Percentiles rank a stretch among this genome's conserved stretches.
These are phyloP conservation scores for Pyrenophora graminea DNA, from an alignment of 2,329 filamentous ascomycete species.

Conservation along the genomic window DNA sequence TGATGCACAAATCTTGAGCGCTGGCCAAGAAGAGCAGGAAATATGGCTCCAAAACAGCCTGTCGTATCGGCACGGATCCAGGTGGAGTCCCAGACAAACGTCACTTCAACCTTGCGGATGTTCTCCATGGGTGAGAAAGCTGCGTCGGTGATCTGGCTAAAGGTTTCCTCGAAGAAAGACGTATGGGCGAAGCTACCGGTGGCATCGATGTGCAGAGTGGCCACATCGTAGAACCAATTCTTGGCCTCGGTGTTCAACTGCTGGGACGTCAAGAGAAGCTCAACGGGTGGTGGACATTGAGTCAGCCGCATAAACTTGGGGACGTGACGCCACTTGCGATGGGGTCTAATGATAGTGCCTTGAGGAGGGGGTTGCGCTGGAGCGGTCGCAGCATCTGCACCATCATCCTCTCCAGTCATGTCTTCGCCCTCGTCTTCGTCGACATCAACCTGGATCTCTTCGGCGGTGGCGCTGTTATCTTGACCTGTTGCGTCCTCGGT, in stretches of 20 bases:
- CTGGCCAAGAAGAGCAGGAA: slow-evolving; percentile 32
- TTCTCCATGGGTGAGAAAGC: slow-evolving; percentile 42
- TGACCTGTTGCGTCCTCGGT: too few relatives aligned
- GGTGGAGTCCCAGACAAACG: slow-evolving; percentile 41
- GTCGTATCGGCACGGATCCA: slow-evolving; percentile 33
- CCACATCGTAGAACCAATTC: slow-evolving; percentile 42
- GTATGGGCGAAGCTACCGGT: slow-evolving; percentile 42
- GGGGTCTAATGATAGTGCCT: slow-evolving; percentile 18
- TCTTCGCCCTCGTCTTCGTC: slow-evolving; percentile 8
- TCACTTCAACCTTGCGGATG: slow-evolving; percentile 39
- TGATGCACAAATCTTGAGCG: slow-evolving; percentile 29
- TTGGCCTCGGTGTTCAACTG: slow-evolving; percentile 36
- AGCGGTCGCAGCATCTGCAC: slow-evolving; percentile 3
- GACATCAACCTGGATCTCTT: background rate
- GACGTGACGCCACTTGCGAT: slow-evolving; percentile 41
- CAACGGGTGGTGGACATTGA: slow-evolving; percentile 35
- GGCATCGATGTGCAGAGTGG: slow-evolving; percentile 35
- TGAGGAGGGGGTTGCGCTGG: slow-evolving; percentile 7
- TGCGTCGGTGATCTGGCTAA: slow-evolving; percentile 34
- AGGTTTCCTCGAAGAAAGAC: slow-evolving; percentile 38
- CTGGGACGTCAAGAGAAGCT: slow-evolving; percentile 37
- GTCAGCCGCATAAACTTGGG: slow-evolving; percentile 41
- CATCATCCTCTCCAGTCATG: slow-evolving; percentile 3
- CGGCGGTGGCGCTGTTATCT: background rate
- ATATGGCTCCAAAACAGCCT: slow-evolving; percentile 28